phyloP scores from a whole-genome alignment of 305 asterid genomes.

The Fraxinus angustifolia region DNA sequence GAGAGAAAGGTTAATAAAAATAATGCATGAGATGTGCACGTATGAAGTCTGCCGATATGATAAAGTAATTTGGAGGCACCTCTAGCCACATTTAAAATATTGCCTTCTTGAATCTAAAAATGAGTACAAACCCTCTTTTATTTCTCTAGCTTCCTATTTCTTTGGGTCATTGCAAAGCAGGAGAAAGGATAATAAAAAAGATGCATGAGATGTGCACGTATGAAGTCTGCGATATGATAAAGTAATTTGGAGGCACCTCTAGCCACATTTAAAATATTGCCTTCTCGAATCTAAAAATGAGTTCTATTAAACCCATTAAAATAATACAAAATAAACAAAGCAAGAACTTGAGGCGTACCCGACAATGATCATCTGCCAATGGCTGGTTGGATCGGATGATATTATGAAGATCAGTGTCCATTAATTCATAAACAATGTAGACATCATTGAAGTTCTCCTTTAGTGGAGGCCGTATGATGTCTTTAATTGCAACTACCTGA shows the following conservation, averaged over 20 bases:
- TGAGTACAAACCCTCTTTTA: not conserved
- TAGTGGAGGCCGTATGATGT: conserved; percentile 83
- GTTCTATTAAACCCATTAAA: not conserved
- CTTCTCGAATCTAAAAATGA: not conserved
- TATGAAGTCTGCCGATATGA: too few species aligned
- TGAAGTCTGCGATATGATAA: not conserved
- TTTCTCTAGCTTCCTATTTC: not conserved
- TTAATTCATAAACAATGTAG: conserved; percentile 78
- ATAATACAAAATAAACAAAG: not conserved
- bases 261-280: not conserved
- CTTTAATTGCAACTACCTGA: conserved; percentile 80
- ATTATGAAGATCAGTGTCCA: conserved; percentile 97
- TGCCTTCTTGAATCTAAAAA: too few species aligned
- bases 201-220: not conserved
- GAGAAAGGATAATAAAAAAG: not conserved
- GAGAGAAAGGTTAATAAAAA: too few species aligned
- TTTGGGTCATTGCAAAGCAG: not conserved
- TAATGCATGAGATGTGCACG: too few species aligned
- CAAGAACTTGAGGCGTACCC: conserved; percentile 54
- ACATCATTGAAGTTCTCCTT: conserved; percentile 92
- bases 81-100: too few species aligned
- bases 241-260: not conserved
- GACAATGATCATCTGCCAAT: conserved; percentile 83
- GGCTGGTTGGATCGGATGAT: conserved; percentile 74
- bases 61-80: too few species aligned